Evolutionary conservation across 495 filamentous ascomycete species (phyloP), one percentile per base, ranked within the genome.

Genomic region (Penicillium chermesinum): DNA sequence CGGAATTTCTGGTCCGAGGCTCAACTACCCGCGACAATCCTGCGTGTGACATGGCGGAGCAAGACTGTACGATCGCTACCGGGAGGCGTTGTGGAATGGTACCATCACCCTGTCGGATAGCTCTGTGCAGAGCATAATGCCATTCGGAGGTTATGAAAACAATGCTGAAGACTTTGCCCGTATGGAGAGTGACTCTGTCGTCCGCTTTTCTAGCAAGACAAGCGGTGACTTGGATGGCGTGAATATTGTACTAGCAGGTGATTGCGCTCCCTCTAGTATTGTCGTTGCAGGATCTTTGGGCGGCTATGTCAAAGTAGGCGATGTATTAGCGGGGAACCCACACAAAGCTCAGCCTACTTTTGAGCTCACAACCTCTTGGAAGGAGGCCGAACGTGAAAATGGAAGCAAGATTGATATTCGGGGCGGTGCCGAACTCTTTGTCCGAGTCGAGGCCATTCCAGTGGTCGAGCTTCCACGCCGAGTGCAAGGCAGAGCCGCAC

Each of bases 261-360:
- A 19, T 17, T 32, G 14, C 5, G 8, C 15, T 1, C 49, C 52
- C 7, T 36, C 13, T 17, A 44, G 8, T 3, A 54, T 61, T 18
- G 42, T n/a, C 13, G 30, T 62, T 1, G 18, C 55, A 14, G 61
- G 61, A 9, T 49, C 39, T 15, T 44, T 64, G 2, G 55, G 62
- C n/a, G 62, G 62, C 1, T 62, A 65, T 44, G 62, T 65, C 41
- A 65, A 62, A 20, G 53, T 65, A 35, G 62, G 62, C 15, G 54
- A 65, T 45, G 21, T 45, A 0, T 39, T 59, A n/a, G 40, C 44
- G 17, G 58, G 52, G 15, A 65, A 65, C 27, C 51, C 58, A 0
- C 56, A 59, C 34, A 58, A 58, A 41, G 40, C 58, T 4, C 55
- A 65, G 40, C 62, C 62, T 8, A 37, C 18, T 13, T 65, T 65